Percentiles rank a stretch among this genome's conserved stretches.
Conservation (phyloP, 148 eudicot species). For the Rhododendron ovatum region DNA sequence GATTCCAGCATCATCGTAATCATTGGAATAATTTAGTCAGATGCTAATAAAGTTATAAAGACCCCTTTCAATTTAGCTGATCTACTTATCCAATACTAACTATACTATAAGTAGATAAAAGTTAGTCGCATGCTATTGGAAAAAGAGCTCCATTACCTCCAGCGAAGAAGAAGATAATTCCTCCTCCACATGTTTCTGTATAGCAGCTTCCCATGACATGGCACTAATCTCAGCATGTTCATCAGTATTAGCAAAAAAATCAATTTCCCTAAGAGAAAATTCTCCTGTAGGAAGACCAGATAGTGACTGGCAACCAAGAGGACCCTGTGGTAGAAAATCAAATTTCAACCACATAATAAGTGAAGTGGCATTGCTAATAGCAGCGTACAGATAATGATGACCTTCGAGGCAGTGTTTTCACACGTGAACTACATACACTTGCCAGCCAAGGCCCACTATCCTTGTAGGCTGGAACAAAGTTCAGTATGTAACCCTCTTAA, state of each 20-base stretch:
- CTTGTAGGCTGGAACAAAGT: constrained; percentile 4
- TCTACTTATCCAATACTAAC: not conserved
- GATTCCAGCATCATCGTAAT: not conserved
- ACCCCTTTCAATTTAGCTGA: not conserved
- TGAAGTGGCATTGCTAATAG: not conserved
- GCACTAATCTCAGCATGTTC: constrained; percentile 69
- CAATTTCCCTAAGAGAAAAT: constrained; percentile 49
- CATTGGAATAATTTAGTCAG: not conserved
- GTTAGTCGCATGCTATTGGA: not conserved
- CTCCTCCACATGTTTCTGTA: constrained; percentile 91
- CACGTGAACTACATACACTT: not conserved
- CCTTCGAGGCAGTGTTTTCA: not conserved
- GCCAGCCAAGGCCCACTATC: not conserved
- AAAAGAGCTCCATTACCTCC: constrained; percentile 40
- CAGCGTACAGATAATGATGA: not conserved
- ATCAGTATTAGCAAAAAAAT: constrained; percentile 42
- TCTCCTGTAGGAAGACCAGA: constrained; percentile 61
- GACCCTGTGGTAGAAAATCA: constrained; percentile 53
- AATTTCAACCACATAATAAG: not conserved
- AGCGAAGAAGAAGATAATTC: constrained; percentile 59
- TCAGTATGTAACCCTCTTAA: not conserved
- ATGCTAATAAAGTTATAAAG: constrained; percentile 7
- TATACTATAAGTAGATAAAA: not conserved
- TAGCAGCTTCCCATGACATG: constrained; percentile 90
- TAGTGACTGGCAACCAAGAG: constrained; percentile 85